These are phyloP conservation scores for Acrocalymma vagum DNA, from an alignment of 2,329 filamentous ascomycete species.

Conservation along the genomic window DNA sequence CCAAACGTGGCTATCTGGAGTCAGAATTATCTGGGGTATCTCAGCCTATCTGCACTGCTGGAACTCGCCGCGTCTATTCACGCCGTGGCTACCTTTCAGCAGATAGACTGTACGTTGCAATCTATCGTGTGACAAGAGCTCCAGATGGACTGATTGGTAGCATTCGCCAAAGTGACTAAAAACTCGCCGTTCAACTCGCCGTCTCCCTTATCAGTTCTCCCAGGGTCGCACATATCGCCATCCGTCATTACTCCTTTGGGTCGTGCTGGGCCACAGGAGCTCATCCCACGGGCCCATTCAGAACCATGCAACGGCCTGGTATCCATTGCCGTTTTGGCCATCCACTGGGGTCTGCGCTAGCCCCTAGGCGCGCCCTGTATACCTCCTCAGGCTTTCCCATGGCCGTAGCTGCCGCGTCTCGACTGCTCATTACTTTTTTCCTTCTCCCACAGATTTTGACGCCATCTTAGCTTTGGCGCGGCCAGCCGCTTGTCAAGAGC, in stretches of 20 bases:
- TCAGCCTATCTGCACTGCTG: too few species aligned
- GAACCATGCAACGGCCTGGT: constrained; percentile 19
- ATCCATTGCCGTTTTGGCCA: constrained; percentile 15
- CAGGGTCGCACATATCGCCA: too few species aligned
- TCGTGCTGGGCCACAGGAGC: constrained; percentile 10
- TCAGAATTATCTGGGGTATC: too few species aligned
- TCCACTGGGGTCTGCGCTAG: constrained; percentile 6
- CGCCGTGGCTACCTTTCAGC: too few species aligned
- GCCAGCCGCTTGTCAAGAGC: constrained; percentile 3
- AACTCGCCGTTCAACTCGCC: too few species aligned
- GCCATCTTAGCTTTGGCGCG: background rate
- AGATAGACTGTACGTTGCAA: constrained; percentile 1
- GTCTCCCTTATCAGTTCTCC: too few species aligned
- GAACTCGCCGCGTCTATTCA: too few species aligned
- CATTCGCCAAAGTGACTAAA: too few species aligned
- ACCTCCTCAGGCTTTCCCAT: constrained; percentile 11
- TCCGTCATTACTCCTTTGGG: constrained; percentile 21
- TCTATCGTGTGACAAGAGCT: too few species aligned
- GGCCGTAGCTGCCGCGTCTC: constrained; percentile 5
- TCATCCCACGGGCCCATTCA: constrained; percentile 21
- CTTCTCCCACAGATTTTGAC: constrained; percentile 6
- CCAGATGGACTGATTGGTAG: constrained; percentile 2
- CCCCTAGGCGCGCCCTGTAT: constrained; percentile 10
- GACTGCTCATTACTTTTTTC: constrained; percentile 18
- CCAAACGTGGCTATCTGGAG: too few species aligned